Conservation (phyloP, 345 rosid genomes). For the Euphorbia pulcherrima region DNA sequence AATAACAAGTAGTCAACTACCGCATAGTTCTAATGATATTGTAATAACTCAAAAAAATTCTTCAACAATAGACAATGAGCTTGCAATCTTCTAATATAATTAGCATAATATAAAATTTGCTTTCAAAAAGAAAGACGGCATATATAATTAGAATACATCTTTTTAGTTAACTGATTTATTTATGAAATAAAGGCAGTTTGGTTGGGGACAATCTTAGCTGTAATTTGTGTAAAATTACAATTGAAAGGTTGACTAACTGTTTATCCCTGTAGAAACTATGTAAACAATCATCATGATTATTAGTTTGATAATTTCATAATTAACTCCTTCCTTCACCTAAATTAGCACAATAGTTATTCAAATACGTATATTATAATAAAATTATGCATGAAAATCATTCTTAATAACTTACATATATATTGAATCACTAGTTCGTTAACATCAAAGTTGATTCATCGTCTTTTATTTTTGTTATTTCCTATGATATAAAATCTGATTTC, state of each 20-base stretch:
- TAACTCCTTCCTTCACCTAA: neutral
- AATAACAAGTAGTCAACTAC: too few relatives aligned
- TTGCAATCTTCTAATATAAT: neutral
- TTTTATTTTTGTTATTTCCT: too few relatives aligned
- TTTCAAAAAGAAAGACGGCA: neutral
- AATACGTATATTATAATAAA: too few relatives aligned
- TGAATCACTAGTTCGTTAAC: too few relatives aligned
- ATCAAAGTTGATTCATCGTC: too few relatives aligned
- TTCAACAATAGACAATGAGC: neutral
- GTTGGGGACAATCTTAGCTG: slow-evolving; percentile 31
- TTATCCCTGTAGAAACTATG: slow-evolving; percentile 15
- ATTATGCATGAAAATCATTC: too few relatives aligned
- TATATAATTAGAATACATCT: too few relatives aligned
- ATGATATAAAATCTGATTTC: too few relatives aligned
- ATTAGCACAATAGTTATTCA: too few relatives aligned
- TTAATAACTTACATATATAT: too few relatives aligned
- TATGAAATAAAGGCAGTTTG: neutral
- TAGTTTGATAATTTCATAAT: neutral
- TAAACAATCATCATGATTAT: slow-evolving; percentile 4
- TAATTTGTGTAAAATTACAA: slow-evolving; percentile 11
- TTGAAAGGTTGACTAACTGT: slow-evolving; percentile 9
- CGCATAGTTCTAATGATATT: too few relatives aligned
- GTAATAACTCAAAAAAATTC: too few relatives aligned
- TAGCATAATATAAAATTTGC: neutral
- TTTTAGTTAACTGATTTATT: neutral